Conservation (phyloP, 306 rosid species). For the Vachellia collinsii region DNA sequence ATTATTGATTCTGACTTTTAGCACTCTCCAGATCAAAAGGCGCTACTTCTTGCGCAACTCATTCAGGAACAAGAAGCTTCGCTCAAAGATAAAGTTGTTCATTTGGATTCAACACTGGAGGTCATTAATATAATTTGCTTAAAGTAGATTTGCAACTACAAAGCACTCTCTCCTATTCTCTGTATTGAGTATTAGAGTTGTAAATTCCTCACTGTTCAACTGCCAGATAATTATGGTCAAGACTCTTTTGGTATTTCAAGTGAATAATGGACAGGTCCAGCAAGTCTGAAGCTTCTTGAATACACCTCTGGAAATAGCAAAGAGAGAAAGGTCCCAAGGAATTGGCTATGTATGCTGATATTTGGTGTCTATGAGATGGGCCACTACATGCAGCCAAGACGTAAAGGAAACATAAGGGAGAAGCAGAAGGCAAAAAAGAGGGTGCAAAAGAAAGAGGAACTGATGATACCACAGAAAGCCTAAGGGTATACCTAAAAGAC, state of each 20-base stretch:
- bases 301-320: too few species aligned
- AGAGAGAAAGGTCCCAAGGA: too few species aligned
- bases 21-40: not conserved
- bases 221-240: not conserved
- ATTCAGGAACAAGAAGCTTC: slow-evolving; percentile 1
- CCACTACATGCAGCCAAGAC: too few species aligned
- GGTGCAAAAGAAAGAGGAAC: too few species aligned
- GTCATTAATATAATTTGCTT: slow-evolving; percentile 4
- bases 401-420: too few species aligned
- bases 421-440: too few species aligned
- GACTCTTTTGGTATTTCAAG: not conserved
- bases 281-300: too few species aligned
- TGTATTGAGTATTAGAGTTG: not conserved
- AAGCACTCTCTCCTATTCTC: slow-evolving; percentile 3
- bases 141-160: not conserved
- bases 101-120: slow-evolving; percentile 6
- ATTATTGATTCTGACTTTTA: not conserved
- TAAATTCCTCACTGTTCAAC: not conserved
- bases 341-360: too few species aligned
- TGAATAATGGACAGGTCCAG: too few species aligned
- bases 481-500: too few species aligned
- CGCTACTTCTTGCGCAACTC: not conserved
- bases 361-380: too few species aligned
- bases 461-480: too few species aligned
- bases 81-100: slow-evolving; percentile 13